These are phyloP conservation scores for Lentinula detonsa DNA, from an alignment of 768 basidiomycete genomes.

Conservation along the genomic window DNA sequence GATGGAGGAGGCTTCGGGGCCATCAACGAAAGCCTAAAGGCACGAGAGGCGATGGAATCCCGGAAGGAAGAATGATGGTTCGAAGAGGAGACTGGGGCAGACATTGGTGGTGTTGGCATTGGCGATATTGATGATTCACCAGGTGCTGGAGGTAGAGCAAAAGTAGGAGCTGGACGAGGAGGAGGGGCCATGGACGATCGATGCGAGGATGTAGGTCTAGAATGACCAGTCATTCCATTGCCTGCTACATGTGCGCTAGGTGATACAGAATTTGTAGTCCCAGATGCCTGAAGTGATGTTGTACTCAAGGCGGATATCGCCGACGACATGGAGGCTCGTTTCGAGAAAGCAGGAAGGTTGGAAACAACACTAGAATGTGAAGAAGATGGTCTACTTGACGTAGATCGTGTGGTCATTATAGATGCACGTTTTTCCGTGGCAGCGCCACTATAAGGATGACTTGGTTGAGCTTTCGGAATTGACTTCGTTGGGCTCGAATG, in stretches of 20 bases:
- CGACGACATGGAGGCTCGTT: conserved; percentile 48
- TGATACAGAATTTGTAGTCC: background rate
- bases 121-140: conserved; percentile 23
- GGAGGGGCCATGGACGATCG: conserved; percentile 66
- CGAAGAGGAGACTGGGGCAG: conserved; percentile 12
- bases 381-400: background rate
- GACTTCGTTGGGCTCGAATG: background rate
- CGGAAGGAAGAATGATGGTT: conserved; percentile 40
- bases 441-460: conserved; percentile 22
- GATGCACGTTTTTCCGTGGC: conserved; percentile 6
- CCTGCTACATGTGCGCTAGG: background rate
- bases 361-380: conserved; percentile 31
- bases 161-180: conserved; percentile 65
- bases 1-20: conserved; percentile 64
- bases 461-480: conserved; percentile 11
- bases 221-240: background rate
- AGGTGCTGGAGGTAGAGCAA: conserved; percentile 67
- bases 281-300: conserved; percentile 32
- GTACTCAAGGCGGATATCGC: conserved; percentile 35
- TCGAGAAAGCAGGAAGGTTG: conserved; percentile 44
- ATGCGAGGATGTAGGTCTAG: conserved; percentile 25
- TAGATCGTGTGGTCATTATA: conserved; percentile 17
- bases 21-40: conserved; percentile 50
- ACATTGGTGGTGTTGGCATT: conserved; percentile 11
- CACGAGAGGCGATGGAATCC: conserved; percentile 51